phyloP scores from a whole-genome alignment of 1,284 basidiomycete species.

The Ganoderma boninense region DNA sequence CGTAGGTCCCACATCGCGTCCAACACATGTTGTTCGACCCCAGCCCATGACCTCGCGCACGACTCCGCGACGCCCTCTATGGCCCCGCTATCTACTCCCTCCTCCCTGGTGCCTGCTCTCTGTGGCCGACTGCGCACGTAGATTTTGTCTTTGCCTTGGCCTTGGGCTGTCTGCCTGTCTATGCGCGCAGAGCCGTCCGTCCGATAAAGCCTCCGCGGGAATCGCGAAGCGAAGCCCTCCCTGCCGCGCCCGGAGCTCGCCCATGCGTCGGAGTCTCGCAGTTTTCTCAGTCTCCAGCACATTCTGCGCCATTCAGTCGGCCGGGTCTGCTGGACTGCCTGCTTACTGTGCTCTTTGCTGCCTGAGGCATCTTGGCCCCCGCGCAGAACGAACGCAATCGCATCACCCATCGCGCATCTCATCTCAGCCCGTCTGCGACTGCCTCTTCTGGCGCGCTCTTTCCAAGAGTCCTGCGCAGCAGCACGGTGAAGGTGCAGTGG shows the following conservation, averaged over 20 bases:
- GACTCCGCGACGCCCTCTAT: neutral
- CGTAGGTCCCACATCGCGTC: neutral
- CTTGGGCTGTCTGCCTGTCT: neutral
- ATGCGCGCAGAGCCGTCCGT: neutral
- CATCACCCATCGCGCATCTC: neutral
- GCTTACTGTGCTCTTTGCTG: neutral
- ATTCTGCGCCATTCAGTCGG: conserved; percentile 1
- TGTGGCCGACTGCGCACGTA: neutral
- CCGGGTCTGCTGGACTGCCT: neutral
- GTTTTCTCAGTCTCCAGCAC: neutral
- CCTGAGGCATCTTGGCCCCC: neutral
- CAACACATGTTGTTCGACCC: neutral
- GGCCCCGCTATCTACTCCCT: neutral
- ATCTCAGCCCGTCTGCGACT: too few species aligned
- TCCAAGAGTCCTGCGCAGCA: neutral
- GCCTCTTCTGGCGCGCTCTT: neutral
- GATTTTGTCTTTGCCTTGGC: neutral
- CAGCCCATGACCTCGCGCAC: neutral
- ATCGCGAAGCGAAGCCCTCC: conserved; percentile 1
- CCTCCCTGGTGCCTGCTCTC: neutral
- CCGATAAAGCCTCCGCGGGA: conserved; percentile 1
- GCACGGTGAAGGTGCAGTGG: neutral
- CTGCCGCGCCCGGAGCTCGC: neutral
- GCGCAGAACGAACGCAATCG: neutral
- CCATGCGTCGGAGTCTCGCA: neutral